These are phyloP conservation scores for Triticum dicoccoides DNA, from an alignment of 176 grass and related monocot species.

Conservation along the genomic window DNA sequence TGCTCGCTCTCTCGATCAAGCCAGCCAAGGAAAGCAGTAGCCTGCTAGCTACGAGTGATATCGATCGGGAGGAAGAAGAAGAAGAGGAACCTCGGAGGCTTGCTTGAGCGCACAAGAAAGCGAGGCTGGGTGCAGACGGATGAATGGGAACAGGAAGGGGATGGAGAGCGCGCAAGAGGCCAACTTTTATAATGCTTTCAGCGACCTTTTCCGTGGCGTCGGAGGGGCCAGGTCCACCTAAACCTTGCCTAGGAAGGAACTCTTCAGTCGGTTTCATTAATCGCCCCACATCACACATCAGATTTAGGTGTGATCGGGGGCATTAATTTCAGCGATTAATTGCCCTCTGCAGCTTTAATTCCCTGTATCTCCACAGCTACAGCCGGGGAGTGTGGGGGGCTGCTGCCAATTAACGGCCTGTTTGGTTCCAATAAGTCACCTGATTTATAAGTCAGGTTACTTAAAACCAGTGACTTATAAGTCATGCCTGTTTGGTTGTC, in stretches of 20 bases:
- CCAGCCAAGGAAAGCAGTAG: neutral
- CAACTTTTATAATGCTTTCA: constrained; percentile 34
- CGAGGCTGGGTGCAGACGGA: neutral
- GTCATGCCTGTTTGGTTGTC: no score
- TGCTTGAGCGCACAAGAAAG: constrained; percentile 25
- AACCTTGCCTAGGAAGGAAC: constrained; percentile 42
- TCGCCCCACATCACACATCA: neutral
- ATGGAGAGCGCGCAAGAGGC: neutral
- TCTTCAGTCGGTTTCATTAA: constrained; percentile 39
- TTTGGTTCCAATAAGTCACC: no score
- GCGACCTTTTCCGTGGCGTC: neutral
- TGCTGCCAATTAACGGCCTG: neutral
- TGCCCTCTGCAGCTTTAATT: neutral
- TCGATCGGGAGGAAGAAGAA: neutral
- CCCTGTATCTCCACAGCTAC: neutral
- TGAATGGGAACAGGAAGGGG: constrained; percentile 20
- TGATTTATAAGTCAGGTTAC: no score
- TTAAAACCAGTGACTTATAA: no score
- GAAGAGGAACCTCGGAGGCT: neutral
- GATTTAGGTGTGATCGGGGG: constrained; percentile 9
- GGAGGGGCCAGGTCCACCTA: neutral
- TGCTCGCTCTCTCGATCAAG: neutral
- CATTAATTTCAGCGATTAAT: constrained; percentile 6
- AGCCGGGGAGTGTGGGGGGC: neutral
- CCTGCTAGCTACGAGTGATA: neutral